phyloP scores from a whole-genome alignment of 768 basidiomycete genomes.

The Infundibulicybe gibba region DNA sequence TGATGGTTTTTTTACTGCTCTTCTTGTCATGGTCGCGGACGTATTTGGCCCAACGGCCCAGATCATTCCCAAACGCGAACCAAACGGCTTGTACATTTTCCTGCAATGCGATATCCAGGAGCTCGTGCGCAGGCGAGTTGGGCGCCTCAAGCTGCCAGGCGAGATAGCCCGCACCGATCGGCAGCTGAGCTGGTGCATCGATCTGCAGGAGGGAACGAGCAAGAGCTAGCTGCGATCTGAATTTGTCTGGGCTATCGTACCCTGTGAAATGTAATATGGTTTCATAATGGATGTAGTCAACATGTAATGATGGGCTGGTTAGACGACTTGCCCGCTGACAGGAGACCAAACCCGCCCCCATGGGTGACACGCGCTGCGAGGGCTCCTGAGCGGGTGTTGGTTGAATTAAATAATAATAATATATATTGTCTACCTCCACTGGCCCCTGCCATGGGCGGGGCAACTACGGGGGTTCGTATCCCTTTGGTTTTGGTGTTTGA shows the following conservation, averaged over 20 bases:
- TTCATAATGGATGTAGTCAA: too few relatives aligned
- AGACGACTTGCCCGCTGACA: constrained; percentile 49
- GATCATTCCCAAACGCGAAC: constrained; percentile 66
- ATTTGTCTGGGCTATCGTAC: constrained; percentile 37
- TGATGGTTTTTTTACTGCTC: constrained; percentile 37
- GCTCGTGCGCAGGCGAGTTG: constrained; percentile 28
- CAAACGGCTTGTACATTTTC: constrained; percentile 63
- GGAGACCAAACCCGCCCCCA: constrained; percentile 75
- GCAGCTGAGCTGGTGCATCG: constrained; percentile 32
- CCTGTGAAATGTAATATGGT: constrained; percentile 28
- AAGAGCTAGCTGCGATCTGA: constrained; percentile 48
- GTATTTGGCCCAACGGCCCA: constrained; percentile 56
- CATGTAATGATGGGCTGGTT: constrained; percentile 1
- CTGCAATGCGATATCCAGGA: constrained; percentile 50
- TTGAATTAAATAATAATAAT: constrained; percentile 6
- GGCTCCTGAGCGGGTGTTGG: constrained; percentile 23
- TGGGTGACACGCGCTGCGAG: constrained; percentile 59
- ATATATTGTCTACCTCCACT: constrained; percentile 44
- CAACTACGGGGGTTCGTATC: constrained; percentile 55
- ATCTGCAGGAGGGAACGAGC: constrained; percentile 43
- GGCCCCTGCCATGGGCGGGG: constrained; percentile 70
- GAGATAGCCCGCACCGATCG: constrained; percentile 74
- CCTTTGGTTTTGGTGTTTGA: constrained; percentile 27
- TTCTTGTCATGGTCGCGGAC: constrained; percentile 53
- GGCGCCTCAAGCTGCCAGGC: constrained; percentile 65